A percentile compares a stretch with the other conserved stretches of the same genome.
phyloP scores from a whole-genome alignment of 1,284 basidiomycete genomes.

The Sanguinoderma infundibulare region DNA sequence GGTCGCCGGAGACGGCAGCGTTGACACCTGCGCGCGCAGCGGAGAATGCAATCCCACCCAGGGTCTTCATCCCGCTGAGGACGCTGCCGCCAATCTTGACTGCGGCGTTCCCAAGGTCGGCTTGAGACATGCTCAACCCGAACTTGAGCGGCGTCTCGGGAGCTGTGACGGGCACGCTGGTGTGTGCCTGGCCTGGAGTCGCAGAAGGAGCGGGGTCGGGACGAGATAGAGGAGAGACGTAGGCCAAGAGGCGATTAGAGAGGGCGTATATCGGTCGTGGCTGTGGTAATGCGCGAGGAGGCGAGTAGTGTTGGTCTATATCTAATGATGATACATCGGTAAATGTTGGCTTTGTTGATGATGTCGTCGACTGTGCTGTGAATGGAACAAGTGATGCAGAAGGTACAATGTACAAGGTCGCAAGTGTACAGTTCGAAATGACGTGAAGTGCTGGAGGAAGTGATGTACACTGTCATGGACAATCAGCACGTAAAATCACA shows the following conservation, averaged over 20 bases:
- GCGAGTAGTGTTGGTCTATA: conserved; percentile 30
- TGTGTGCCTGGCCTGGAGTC: conserved; percentile 28
- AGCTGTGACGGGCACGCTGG: conserved; percentile 26
- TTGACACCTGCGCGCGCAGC: conserved; percentile 43
- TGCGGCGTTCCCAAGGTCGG: conserved; percentile 59
- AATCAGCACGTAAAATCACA: not conserved
- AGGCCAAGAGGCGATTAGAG: conserved; percentile 67
- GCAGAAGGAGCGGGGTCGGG: conserved; percentile 18
- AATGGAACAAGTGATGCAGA: conserved; percentile 49
- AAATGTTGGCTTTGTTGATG: conserved; percentile 12
- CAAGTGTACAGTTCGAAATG: conserved; percentile 57
- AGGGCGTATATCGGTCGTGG: conserved; percentile 61
- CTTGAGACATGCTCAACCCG: conserved; percentile 36
- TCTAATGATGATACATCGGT: conserved; percentile 43
- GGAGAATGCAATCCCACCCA: conserved; percentile 66
- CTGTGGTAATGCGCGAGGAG: conserved; percentile 16
- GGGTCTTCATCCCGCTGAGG: conserved; percentile 63
- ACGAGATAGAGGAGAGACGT: conserved; percentile 48
- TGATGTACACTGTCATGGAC: conserved; percentile 53
- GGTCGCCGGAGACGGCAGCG: conserved; percentile 27
- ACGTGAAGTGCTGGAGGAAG: conserved; percentile 61
- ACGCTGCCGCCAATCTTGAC: conserved; percentile 64
- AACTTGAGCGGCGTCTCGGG: conserved; percentile 14
- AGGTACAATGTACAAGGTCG: conserved; percentile 54
- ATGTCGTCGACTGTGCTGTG: conserved; percentile 29